Evolutionary conservation across 257 asterid species (phyloP).

Genomic region (Lycium barbarum): DNA sequence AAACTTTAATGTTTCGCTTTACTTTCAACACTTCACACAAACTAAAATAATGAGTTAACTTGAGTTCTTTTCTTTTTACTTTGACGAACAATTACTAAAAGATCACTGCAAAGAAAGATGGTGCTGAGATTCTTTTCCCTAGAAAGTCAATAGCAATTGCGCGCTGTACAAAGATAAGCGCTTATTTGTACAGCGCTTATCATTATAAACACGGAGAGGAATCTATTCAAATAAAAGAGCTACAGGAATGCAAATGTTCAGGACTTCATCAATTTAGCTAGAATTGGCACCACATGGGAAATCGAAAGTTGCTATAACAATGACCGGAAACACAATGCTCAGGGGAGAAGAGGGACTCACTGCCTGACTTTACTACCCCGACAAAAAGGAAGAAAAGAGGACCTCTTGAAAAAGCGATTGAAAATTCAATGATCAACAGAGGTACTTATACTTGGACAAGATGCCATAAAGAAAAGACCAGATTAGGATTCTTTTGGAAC

Average conservation of each 20-base stretch:
- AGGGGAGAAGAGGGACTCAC: not conserved
- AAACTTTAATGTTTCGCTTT: not conserved
- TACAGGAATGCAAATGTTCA: not conserved
- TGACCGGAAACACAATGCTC: constrained; percentile 17
- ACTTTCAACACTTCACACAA: not conserved
- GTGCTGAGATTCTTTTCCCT: not conserved
- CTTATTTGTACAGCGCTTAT: too few relatives aligned
- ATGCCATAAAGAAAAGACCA: constrained; percentile 4
- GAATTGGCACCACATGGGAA: not conserved
- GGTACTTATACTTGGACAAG: constrained; percentile 4
- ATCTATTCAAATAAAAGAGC: not conserved
- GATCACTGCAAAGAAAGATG: not conserved
- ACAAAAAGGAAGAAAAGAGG: constrained; percentile 10
- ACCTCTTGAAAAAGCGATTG: not conserved
- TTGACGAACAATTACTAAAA: not conserved
- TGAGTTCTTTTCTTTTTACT: not conserved
- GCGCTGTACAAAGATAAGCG: not conserved
- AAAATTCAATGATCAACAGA: not conserved
- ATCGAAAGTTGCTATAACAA: not conserved
- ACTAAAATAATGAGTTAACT: not conserved
- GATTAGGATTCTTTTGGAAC: not conserved
- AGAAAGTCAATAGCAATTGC: not conserved
- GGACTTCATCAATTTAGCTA: constrained; percentile 19
- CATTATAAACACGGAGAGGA: not conserved
- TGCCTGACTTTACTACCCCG: not conserved